phyloP scores from a whole-genome alignment of 805 yeast species.

The Metschnikowia dekortorum region DNA sequence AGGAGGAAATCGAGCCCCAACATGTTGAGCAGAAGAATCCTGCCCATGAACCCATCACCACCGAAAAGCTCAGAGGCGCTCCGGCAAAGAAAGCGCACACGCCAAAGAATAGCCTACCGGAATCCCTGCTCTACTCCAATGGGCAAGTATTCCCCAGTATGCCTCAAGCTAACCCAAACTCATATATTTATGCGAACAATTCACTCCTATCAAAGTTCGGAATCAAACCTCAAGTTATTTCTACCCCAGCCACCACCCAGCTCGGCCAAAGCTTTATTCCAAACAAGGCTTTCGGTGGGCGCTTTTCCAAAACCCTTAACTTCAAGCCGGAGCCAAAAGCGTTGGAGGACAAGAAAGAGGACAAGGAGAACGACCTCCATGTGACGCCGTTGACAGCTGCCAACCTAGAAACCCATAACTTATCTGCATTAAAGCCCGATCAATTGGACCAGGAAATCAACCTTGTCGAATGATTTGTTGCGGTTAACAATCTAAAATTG shows the following conservation, averaged over 20 bases:
- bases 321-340: neutral
- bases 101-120: slow-evolving; percentile 28
- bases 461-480: slow-evolving; percentile 11
- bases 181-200: slow-evolving; percentile 32
- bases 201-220: slow-evolving; percentile 37
- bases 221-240: slow-evolving; percentile 38
- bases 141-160: slow-evolving; percentile 24
- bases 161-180: slow-evolving; percentile 18
- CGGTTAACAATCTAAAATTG: neutral
- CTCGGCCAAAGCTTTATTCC: slow-evolving; percentile 6
- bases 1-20: neutral
- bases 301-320: neutral
- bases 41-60: neutral
- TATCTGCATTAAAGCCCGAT: slow-evolving; percentile 8
- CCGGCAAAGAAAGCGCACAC: slow-evolving; percentile 15
- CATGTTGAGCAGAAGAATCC: neutral
- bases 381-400: slow-evolving; percentile 14
- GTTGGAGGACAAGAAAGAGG: slow-evolving; percentile 8
- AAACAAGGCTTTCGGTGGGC: slow-evolving; percentile 1
- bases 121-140: slow-evolving; percentile 30
- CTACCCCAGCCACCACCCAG: slow-evolving; percentile 23
- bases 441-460: slow-evolving; percentile 7
- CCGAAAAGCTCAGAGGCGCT: neutral
- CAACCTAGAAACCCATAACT: slow-evolving; percentile 16
- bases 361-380: slow-evolving; percentile 6